Base-by-base conservation (phyloP, 2,329 filamentous ascomycete genomes). In the Cordyceps tenuipes region DNA sequence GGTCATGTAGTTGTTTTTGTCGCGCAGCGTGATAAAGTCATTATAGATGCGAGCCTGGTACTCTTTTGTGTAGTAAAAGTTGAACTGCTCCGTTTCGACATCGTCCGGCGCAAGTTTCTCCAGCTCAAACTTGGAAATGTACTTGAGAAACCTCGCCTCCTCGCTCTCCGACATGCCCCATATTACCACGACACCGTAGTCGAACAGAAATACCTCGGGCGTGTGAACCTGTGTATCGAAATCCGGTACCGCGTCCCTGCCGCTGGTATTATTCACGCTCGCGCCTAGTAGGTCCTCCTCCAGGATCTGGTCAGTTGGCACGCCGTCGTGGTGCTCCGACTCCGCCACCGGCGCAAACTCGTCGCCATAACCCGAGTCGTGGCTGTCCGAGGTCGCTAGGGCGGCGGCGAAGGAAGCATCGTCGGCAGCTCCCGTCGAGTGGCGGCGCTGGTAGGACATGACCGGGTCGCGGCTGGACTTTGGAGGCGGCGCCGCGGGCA, bases 11-110 rank as follows among this genome's bases (percentile, higher is more conserved):
- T 96, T 96, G 69, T 87, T 87, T 75, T 96, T 96, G 68, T 97
- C 93, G 53, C 92, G 83, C 62, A 99, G 76, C 2, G 90, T 94
- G 73, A 99, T 99, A 68, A 99, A 99, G 75, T 99, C 94, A 74
- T 99, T 99, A 82, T 99, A 99, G 73, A 99, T 99, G 56, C 94
- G 88, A 23, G 94, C 91, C 75, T 99, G 95, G 72, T 99, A 99
- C 71, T 97, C 93, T 68, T 89, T 84, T 3, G 94, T 97, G 77
- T 99, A 97, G 78, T 99, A 99, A 73, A 97, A 99, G 73, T 99
- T 99, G 81, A 99, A 99, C 69, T 93, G 91, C 73, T 99, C 94
- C 51, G 91, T 90, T 76, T 99, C 93, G 34, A 96, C 87, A 66
- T 96, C 91, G 69, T 96, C 92, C 12, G 88, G 84, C 29, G 86